Conservation (phyloP, 331 rosid species). For the Phaseolus coccineus region DNA sequence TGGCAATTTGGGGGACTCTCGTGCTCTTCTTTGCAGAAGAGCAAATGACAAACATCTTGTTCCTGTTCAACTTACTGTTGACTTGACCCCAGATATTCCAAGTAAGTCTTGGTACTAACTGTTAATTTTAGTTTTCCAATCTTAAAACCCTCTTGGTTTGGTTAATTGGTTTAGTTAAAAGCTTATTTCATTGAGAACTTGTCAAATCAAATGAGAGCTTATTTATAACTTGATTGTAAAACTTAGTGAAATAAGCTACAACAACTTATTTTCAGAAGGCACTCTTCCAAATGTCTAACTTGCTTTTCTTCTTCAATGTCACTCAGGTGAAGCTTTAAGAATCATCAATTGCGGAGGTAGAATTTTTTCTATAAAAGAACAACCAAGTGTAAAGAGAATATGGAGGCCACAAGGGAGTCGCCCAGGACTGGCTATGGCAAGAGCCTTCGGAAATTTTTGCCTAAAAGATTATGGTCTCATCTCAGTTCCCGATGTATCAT, state of each 20-base stretch:
- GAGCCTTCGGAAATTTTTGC: slow-evolving; percentile 93
- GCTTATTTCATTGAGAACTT: neutral
- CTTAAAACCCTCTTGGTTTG: neutral
- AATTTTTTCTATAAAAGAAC: slow-evolving; percentile 59
- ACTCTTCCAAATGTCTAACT: slow-evolving; percentile 14
- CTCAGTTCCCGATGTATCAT: slow-evolving; percentile 67
- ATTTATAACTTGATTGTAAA: neutral
- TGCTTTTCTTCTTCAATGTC: slow-evolving; percentile 23
- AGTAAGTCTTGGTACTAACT: slow-evolving; percentile 55
- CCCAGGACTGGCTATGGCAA: slow-evolving; percentile 94
- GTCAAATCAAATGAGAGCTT: neutral
- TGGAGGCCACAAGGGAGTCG: slow-evolving; percentile 79
- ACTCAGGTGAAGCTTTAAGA: slow-evolving; percentile 82
- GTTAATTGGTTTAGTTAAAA: neutral
- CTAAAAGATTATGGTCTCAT: slow-evolving; percentile 79
- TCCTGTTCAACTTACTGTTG: slow-evolving; percentile 79
- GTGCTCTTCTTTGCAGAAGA: slow-evolving; percentile 84
- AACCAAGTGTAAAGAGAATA: slow-evolving; percentile 69
- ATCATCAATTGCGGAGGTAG: slow-evolving; percentile 73
- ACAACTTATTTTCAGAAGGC: neutral
- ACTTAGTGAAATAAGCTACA: neutral
- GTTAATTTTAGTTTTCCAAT: slow-evolving; percentile 14
- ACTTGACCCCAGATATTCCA: slow-evolving; percentile 76
- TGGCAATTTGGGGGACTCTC: slow-evolving; percentile 91
- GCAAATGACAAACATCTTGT: slow-evolving; percentile 55